Base-by-base conservation (phyloP, 1,284 basidiomycete genomes). In the Sporisorium graminicola region DNA sequence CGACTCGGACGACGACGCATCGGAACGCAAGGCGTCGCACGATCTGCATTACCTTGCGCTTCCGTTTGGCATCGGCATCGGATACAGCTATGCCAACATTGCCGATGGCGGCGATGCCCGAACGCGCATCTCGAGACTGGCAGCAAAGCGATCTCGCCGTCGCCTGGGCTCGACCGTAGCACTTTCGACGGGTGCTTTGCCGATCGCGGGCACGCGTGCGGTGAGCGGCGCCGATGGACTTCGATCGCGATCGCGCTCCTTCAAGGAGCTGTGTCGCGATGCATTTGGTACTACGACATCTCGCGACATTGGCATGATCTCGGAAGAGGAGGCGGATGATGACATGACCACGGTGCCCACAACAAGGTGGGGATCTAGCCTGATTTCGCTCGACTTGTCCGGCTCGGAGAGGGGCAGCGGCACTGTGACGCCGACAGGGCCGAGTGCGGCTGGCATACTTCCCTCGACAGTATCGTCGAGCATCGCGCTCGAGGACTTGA, bases 11-110 rank as follows among this genome's bases (percentile, higher is more conserved):
- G 64, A 75, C 16, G 73, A 75, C 13, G 65, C 62, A 10, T 18
- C 31, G 16, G 67, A 63, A 26, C 67, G 64, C 29, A 66, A 61
- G 27, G 13, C 65, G 6, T 57, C 57, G 2, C 51, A 57, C n/a
- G 66, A 73, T 42, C 59, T 77, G 27, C 69, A 73, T 27, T 77
- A 77, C 29, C 63, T 69, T 10, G 64, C 70, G 35, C 58, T 77
- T 7, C 74, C 74, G 4, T 73, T 77, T 26, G 74, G 74, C 8
- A 65, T 77, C 20, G 74, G 74, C 4, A 66, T 77, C n/a, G 74
- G 74, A 2, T 77, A 73, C 70, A 69, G 65, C 51, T 72, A 77
- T 26, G 64, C 59, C 44, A 53, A 58, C 50, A 68, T 77, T 43
- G 55, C 60, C 16, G 69, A 72, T 27, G 57, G 59, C 9, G 49